phyloP scores from a whole-genome alignment of 2,329 filamentous ascomycete species.

The Penicillium sp. region DNA sequence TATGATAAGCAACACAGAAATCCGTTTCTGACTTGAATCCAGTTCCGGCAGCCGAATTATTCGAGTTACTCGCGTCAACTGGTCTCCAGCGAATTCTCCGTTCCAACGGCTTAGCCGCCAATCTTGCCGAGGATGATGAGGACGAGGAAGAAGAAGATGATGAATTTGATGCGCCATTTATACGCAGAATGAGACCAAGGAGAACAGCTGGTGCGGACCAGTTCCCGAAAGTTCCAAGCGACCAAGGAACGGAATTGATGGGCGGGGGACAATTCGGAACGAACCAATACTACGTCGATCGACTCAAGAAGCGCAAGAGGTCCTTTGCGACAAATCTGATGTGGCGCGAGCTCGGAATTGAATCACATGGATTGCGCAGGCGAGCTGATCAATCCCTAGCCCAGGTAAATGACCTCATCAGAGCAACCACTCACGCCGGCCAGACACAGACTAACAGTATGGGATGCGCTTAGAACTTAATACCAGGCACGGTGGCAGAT shows the following conservation, averaged over 20 bases:
- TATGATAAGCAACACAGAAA: too few relatives aligned
- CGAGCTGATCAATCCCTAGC: slow-evolving; percentile 70
- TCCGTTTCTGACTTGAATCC: slow-evolving; percentile 11
- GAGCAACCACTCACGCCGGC: neutral
- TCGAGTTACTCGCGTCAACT: slow-evolving; percentile 58
- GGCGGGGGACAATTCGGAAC: slow-evolving; percentile 77
- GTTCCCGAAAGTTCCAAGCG: slow-evolving; percentile 84
- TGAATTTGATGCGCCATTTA: slow-evolving; percentile 33
- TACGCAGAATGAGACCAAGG: slow-evolving; percentile 53
- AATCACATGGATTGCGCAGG: slow-evolving; percentile 60
- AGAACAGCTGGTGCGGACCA: slow-evolving; percentile 50
- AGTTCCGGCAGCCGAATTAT: slow-evolving; percentile 50
- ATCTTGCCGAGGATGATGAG: slow-evolving; percentile 8
- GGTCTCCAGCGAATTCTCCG: slow-evolving; percentile 59
- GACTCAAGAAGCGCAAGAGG: slow-evolving; percentile 59
- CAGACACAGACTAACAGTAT: neutral
- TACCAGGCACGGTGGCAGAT: slow-evolving; percentile 78
- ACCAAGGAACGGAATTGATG: slow-evolving; percentile 78
- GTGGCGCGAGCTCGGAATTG: slow-evolving; percentile 79
- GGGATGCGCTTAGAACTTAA: slow-evolving; percentile 63
- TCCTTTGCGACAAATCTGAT: slow-evolving; percentile 72
- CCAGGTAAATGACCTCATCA: slow-evolving; percentile 55
- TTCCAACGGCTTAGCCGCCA: slow-evolving; percentile 32
- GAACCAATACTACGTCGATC: slow-evolving; percentile 61
- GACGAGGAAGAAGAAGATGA: slow-evolving; percentile 36